These are phyloP conservation scores for Hyphopichia buzzinii DNA, from an alignment of 1,139 yeast genomes.

Conservation along the genomic window DNA sequence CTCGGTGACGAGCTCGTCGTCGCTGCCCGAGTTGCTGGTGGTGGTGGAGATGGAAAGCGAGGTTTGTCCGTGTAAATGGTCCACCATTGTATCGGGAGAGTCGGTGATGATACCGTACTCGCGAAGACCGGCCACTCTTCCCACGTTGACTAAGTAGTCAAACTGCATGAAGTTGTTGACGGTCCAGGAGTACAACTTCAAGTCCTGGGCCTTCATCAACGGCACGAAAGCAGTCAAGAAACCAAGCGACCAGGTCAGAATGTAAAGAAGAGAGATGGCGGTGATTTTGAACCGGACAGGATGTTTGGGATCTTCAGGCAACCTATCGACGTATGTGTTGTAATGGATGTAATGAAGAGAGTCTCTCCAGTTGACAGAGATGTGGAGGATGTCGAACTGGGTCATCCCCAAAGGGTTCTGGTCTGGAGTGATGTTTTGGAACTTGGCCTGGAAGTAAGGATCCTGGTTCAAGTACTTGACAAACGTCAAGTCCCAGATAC, in stretches of 20 bases:
- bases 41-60: neutral
- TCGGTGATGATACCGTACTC: constrained; percentile 63
- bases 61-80: constrained; percentile 10
- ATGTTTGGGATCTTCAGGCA: constrained; percentile 16
- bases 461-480: constrained; percentile 52
- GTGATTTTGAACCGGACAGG: constrained; percentile 26
- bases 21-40: constrained; percentile 1
- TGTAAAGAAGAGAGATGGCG: constrained; percentile 40
- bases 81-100: constrained; percentile 46
- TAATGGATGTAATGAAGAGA: constrained; percentile 35
- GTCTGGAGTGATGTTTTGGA: constrained; percentile 12
- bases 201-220: constrained; percentile 34
- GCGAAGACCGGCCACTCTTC: constrained; percentile 21
- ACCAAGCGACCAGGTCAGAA: constrained; percentile 38
- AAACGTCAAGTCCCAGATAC: constrained; percentile 76
- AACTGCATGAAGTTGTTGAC: constrained; percentile 56
- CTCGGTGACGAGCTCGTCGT: constrained; percentile 9
- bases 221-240: constrained; percentile 40
- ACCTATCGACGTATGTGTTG: constrained; percentile 32
- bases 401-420: constrained; percentile 17
- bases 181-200: constrained; percentile 79
- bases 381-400: constrained; percentile 38
- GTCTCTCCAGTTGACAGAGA: constrained; percentile 34
- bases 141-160: constrained; percentile 35
- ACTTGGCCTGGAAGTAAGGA: constrained; percentile 28